Evolutionary conservation across 352 stramenopile genomes (phyloP), one percentile per base, ranked within the genome.

Genomic region (Blastocystis sp.): DNA sequence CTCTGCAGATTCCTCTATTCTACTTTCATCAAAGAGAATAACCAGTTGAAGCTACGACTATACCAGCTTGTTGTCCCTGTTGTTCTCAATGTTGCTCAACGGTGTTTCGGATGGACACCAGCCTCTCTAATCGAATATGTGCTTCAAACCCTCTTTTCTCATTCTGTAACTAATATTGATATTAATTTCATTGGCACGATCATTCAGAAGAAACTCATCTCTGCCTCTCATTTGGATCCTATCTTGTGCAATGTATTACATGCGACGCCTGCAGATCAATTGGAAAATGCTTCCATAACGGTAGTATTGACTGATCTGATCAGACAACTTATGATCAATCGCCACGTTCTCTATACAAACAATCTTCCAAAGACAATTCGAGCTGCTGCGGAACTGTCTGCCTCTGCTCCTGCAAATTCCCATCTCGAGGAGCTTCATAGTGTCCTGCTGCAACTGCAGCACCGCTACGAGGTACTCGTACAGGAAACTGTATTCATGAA

Each of bases 321-420:
- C 37, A 50, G 68, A 43, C 73, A 85, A n/a, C 50, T 85, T 8
- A 64, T 85, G 47, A 13, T 85, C 18, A 45, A 20, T 18, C 45
- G 73, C 30, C 73, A 69, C 56, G 18, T 50, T 5, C 50, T 85
- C 73, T 85, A 54, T 55, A 65, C 47, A 8, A 85, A 43, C 56
- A 50, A 85, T 37, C 73, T 85, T 8, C 47, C 73, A 1, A 26
- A 45, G 11, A 66, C 73, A 4, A 66, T 85, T 45, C 50, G n/a
- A 11, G 20, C 18, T 7, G 30, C 54, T 11, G 73, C 9, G 0
- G 73, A 85, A n/a, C 34, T 43, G 18, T 54, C 73, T 8, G n/a
- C 24, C 3, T 11, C 5, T 7, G 66, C 7, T 5, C 26, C 66
- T 16, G 66, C 43, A 45, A 34, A 11, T 4, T 41, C 73, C 13